Evolutionary conservation across 1,284 basidiomycete species (phyloP).

Genomic region (Blastosporella zonata): DNA sequence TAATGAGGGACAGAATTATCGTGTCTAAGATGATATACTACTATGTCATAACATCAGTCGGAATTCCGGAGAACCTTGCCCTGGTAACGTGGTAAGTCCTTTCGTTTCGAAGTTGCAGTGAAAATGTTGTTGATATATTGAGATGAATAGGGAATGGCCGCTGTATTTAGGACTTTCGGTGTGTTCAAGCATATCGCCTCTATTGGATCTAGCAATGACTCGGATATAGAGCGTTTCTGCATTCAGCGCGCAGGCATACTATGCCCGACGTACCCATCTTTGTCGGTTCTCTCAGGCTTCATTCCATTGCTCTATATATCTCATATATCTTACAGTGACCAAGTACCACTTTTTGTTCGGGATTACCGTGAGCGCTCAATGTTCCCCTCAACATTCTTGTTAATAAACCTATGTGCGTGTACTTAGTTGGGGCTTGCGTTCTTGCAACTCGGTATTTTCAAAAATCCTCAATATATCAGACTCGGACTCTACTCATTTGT

Average conservation of each 20-base stretch:
- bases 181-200: background rate
- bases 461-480: background rate
- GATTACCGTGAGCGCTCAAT: background rate
- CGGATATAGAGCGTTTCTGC: background rate
- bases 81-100: background rate
- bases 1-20: background rate
- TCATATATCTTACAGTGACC: background rate
- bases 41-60: slow-evolving; percentile 7
- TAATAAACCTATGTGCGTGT: background rate
- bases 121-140: too few relatives aligned
- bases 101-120: background rate
- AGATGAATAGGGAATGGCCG: slow-evolving; percentile 5
- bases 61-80: background rate
- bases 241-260: slow-evolving; percentile 6
- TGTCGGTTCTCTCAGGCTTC: background rate
- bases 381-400: too few relatives aligned
- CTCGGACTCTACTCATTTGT: too few relatives aligned
- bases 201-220: too few relatives aligned
- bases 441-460: background rate
- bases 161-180: slow-evolving; percentile 5
- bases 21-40: slow-evolving; percentile 9
- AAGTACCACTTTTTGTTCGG: background rate
- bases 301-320: background rate
- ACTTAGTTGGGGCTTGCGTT: background rate
- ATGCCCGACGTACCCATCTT: background rate